phyloP scores from a whole-genome alignment of 2,329 filamentous ascomycete species.

The Blastomyces gilchristii region DNA sequence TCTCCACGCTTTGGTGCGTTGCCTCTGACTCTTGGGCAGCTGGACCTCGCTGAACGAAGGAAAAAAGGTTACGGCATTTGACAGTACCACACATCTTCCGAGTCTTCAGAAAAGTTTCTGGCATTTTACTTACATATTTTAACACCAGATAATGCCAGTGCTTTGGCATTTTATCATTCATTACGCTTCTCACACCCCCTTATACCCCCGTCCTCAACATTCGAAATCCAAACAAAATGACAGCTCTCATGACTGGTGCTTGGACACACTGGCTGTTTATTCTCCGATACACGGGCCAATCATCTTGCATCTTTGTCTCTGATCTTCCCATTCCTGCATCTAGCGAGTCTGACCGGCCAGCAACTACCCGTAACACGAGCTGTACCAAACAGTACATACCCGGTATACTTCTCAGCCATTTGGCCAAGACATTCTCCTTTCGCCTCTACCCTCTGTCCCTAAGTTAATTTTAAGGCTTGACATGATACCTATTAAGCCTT shows the following conservation, averaged over 20 bases:
- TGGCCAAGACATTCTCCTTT: background rate
- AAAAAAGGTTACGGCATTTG: background rate
- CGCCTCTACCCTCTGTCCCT: background rate
- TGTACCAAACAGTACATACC: slow-evolving; percentile 2
- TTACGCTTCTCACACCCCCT: background rate
- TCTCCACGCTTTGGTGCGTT: background rate
- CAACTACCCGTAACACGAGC: slow-evolving; percentile 9
- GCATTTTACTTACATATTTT: background rate
- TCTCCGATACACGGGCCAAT: slow-evolving; percentile 7
- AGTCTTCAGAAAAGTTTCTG: background rate
- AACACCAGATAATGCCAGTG: background rate
- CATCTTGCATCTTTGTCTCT: background rate
- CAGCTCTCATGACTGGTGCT: background rate
- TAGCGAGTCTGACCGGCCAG: slow-evolving; percentile 5
- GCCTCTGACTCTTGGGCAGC: background rate
- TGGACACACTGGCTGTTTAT: slow-evolving; percentile 1
- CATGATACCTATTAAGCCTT: background rate
- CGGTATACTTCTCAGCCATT: slow-evolving; percentile 4
- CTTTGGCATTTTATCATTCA: background rate
- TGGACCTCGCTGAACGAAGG: background rate
- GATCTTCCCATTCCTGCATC: background rate
- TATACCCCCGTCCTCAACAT: background rate
- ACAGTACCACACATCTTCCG: background rate
- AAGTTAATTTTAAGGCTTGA: background rate
- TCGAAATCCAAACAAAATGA: slow-evolving; percentile 7